These are phyloP conservation scores for Mycena pura DNA, from an alignment of 768 basidiomycete genomes.

Conservation along the genomic window DNA sequence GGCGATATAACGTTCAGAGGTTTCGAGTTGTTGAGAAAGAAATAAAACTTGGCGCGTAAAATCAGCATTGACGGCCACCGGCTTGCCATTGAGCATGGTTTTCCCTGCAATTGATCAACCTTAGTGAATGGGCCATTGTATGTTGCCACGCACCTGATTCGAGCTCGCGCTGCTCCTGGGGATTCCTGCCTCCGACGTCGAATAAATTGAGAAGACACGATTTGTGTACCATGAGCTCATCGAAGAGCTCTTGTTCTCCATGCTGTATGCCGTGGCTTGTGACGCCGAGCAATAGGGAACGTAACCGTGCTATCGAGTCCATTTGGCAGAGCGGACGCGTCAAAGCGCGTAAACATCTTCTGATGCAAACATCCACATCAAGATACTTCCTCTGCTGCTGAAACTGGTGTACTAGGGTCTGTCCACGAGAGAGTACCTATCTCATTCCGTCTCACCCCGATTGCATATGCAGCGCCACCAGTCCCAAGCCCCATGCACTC, in stretches of 20 bases:
- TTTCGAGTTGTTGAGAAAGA: constrained; percentile 80
- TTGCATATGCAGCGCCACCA: too few species aligned
- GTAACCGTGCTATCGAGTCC: constrained; percentile 66
- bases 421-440: too few species aligned
- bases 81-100: constrained; percentile 64
- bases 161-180: constrained; percentile 73
- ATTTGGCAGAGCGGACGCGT: constrained; percentile 42
- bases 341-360: constrained; percentile 11
- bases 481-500: too few species aligned
- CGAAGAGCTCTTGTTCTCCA: constrained; percentile 77
- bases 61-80: constrained; percentile 78
- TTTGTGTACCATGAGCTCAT: constrained; percentile 73
- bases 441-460: too few species aligned
- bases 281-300: constrained; percentile 58
- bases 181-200: constrained; percentile 66
- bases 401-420: too few species aligned
- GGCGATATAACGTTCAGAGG: constrained; percentile 84
- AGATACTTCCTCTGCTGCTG: too few species aligned
- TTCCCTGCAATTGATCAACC: constrained; percentile 64
- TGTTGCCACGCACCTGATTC: constrained; percentile 58
- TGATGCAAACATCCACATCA: neutral
- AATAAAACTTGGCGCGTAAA: constrained; percentile 81
- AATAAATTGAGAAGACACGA: constrained; percentile 66
- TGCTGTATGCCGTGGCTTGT: constrained; percentile 48
- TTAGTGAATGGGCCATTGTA: constrained; percentile 9